Evolutionary conservation across 83 land plant genomes (phyloP).

Genomic region (Picea mariana): DNA sequence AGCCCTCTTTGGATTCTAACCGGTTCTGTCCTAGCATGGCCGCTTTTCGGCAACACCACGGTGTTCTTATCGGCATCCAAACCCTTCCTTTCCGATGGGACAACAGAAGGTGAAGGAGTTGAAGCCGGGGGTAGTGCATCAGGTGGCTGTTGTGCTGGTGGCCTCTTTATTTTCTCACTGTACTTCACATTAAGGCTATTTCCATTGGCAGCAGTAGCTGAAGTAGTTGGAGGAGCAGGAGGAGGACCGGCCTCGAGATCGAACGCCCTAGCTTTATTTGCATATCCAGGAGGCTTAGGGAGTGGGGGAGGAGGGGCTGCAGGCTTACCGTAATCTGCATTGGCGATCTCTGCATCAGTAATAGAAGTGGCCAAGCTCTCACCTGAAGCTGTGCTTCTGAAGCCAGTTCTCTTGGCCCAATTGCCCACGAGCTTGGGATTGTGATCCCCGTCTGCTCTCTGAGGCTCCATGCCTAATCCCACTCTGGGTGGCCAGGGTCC

Average conservation of each 20-base stretch:
- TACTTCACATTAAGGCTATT: not conserved
- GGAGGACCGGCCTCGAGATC: constrained; percentile 61
- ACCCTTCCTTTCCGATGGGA: constrained; percentile 9
- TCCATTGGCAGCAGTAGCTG: not conserved
- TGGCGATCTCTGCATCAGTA: constrained; percentile 21
- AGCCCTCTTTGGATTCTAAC: constrained; percentile 20
- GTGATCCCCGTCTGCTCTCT: not conserved
- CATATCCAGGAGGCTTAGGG: constrained; percentile 14
- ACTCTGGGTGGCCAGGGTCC: constrained; percentile 19
- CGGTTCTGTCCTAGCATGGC: constrained; percentile 20
- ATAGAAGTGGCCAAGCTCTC: constrained; percentile 36
- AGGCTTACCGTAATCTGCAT: constrained; percentile 36
- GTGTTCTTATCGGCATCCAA: constrained; percentile 17
- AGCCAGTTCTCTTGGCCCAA: constrained; percentile 95
- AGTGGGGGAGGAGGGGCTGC: not conserved
- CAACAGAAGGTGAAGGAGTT: constrained; percentile 15
- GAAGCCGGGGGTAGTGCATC: not conserved
- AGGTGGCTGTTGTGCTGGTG: constrained; percentile 6
- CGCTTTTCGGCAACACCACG: constrained; percentile 20
- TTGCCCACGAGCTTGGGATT: constrained; percentile 10
- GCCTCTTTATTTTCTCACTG: constrained; percentile 8
- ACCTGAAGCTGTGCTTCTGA: constrained; percentile 69
- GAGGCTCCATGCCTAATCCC: not conserved
- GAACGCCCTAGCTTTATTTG: constrained; percentile 6
- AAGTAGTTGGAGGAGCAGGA: not conserved